phyloP scores from a whole-genome alignment of 495 filamentous ascomycete species.

The Aspergillus indologenus region DNA sequence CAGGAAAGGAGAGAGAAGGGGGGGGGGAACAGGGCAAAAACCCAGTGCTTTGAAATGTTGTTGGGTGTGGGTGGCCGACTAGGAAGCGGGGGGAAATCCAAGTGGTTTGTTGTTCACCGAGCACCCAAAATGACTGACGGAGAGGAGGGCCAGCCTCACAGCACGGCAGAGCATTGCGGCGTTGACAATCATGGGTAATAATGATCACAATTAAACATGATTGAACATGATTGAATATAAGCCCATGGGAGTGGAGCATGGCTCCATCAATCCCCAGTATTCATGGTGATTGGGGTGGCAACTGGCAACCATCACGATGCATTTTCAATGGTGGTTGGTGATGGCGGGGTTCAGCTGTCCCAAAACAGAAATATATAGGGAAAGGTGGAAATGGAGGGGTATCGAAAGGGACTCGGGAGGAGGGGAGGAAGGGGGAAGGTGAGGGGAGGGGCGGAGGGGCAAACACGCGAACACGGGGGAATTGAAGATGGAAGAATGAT shows the following conservation, averaged over 20 bases:
- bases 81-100: constrained; percentile 30
- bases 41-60: constrained; percentile 24
- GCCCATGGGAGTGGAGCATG: neutral
- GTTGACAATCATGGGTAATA: constrained; percentile 4
- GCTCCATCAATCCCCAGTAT: neutral
- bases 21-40: constrained; percentile 1
- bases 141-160: constrained; percentile 12
- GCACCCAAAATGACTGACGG: constrained; percentile 42
- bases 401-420: constrained; percentile 17
- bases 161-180: constrained; percentile 9
- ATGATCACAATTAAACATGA: neutral
- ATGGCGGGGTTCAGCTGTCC: constrained; percentile 21
- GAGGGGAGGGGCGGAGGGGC: constrained; percentile 24
- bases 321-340: constrained; percentile 12
- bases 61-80: constrained; percentile 37
- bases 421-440: neutral
- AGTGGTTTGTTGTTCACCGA: constrained; percentile 40
- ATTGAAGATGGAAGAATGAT: no score
- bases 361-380: neutral
- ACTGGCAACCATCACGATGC: neutral
- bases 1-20: neutral
- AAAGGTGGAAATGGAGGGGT: constrained; percentile 8
- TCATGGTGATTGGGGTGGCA: neutral
- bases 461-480: no score
- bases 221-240: constrained; percentile 20